Percentiles rank a stretch among this genome's conserved stretches.
phyloP scores from a whole-genome alignment of 164 flowering plant genomes.

The Kalanchoe fedtschenkoi region DNA sequence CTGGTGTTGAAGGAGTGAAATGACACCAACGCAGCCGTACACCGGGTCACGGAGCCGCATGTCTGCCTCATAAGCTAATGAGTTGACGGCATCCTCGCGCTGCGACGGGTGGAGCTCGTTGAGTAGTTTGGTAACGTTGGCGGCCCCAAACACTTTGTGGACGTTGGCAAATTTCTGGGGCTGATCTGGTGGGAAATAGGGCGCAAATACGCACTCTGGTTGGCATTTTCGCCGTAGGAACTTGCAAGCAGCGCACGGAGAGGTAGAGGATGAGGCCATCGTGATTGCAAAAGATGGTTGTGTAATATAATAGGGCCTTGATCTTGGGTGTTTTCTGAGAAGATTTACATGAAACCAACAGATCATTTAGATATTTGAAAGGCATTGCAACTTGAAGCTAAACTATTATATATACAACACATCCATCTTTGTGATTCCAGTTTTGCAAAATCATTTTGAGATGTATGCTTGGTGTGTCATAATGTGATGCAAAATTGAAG shows the following conservation, averaged over 20 bases:
- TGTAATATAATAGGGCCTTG: neutral
- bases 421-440: no score
- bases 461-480: no score
- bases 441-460: no score
- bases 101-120: slow-evolving; percentile 75
- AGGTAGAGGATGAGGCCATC: slow-evolving; percentile 52
- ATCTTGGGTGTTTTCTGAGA: neutral
- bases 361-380: neutral
- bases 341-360: neutral
- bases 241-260: slow-evolving; percentile 90
- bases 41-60: slow-evolving; percentile 87
- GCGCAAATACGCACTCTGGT: slow-evolving; percentile 87
- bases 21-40: slow-evolving; percentile 87
- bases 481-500: no score
- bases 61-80: slow-evolving; percentile 82
- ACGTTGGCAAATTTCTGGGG: slow-evolving; percentile 83
- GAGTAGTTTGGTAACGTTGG: slow-evolving; percentile 79
- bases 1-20: slow-evolving; percentile 73
- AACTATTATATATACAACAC: no score
- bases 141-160: slow-evolving; percentile 85
- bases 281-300: neutral
- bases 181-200: slow-evolving; percentile 92
- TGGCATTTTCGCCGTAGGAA: slow-evolving; percentile 77
- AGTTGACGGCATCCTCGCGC: slow-evolving; percentile 85
- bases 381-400: no score